Conservation (phyloP, 2,329 filamentous ascomycete species). For the Penicillium decumbens region DNA sequence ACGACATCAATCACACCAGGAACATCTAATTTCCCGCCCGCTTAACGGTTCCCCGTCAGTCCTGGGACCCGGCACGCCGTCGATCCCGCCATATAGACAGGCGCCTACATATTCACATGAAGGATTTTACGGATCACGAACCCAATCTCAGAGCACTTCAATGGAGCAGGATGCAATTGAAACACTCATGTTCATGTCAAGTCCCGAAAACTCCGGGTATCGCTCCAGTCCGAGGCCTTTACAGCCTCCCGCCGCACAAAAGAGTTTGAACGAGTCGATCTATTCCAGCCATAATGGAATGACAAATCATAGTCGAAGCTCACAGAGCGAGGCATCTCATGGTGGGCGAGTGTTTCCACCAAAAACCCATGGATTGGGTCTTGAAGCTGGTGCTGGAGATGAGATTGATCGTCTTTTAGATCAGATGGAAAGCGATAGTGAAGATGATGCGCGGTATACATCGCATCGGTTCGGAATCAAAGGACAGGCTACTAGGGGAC, state of each 20-base stretch:
- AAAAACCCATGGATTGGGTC: slow-evolving; percentile 10
- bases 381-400: slow-evolving; percentile 36
- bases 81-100: slow-evolving; percentile 24
- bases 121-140: slow-evolving; percentile 27
- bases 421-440: slow-evolving; percentile 39
- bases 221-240: slow-evolving; percentile 34
- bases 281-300: slow-evolving; percentile 10
- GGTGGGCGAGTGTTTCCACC: slow-evolving; percentile 7
- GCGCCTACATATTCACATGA: slow-evolving; percentile 22
- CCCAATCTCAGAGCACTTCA: slow-evolving; percentile 41
- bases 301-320: slow-evolving; percentile 14
- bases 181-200: slow-evolving; percentile 49
- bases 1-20: slow-evolving; percentile 33
- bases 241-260: slow-evolving; percentile 20
- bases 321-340: slow-evolving; percentile 16
- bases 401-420: slow-evolving; percentile 41
- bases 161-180: slow-evolving; percentile 52
- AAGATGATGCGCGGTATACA: slow-evolving; percentile 27
- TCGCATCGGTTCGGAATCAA: slow-evolving; percentile 13
- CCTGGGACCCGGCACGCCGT: slow-evolving; percentile 31
- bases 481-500: slow-evolving; percentile 3
- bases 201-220: slow-evolving; percentile 46
- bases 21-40: slow-evolving; percentile 18
- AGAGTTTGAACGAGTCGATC: slow-evolving; percentile 27
- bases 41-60: slow-evolving; percentile 18